Evolutionary conservation across 352 stramenopile species (phyloP), one percentile per base, ranked within the genome.

Genomic region (Blastocystis sp.): DNA sequence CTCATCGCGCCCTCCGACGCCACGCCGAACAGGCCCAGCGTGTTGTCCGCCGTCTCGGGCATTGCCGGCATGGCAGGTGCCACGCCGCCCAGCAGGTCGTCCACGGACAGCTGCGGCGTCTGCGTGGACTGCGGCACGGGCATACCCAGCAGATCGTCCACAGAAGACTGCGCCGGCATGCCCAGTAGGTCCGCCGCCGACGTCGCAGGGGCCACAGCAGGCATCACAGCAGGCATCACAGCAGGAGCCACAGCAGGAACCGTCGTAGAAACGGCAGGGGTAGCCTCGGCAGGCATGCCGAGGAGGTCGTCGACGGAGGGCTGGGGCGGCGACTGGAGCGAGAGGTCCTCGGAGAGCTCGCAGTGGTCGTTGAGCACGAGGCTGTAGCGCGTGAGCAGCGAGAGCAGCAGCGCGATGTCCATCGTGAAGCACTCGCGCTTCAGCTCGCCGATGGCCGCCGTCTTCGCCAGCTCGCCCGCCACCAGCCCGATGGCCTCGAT

Each of bases 351-450:
- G 28, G 43, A 23, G 59, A 69, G 23, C 21, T 28, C 28, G 41
- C n/a, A 74, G 48, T 84, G 74, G 19, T 84, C 74, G 40, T 84
- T 84, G 53, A 84, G 67, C 28, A 84, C 66, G 17, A 67, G 21
- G 41, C 45, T 84, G 60, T 84, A 84, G 28, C 74, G 74, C 7
- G 11, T 11, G 21, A 84, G 38, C n/a, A 67, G n/a, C 1, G 40
- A 59, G 14, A 84, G 53, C 53, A 84, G n/a, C 48, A 84, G 21
- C 3, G 52, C 43, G 10, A 84, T 23, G 17, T 64, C 56, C 53
- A 84, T 41, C 19, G 74, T 84, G n/a, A 67, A 53, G 19, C 34
- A 84, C 19, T 84, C 52, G 14, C 45, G 34, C 10, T 53, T 34
- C 40, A 74, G 40, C 23, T 10, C 28, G 17, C 19, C 10, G 40